phyloP scores from a whole-genome alignment of 768 basidiomycete species.

The Sporobolomyces phaffii region DNA sequence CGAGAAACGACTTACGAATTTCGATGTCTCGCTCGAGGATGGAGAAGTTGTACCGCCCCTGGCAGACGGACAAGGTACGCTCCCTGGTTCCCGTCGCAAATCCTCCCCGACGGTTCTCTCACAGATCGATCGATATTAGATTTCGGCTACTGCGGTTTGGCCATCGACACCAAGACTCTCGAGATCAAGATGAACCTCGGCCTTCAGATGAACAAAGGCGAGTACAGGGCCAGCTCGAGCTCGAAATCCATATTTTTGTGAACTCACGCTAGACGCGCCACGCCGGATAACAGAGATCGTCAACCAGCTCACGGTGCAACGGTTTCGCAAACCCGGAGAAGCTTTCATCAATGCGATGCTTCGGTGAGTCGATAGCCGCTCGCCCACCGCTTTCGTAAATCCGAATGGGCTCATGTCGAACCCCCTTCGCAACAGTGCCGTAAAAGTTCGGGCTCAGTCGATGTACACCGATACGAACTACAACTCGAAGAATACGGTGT shows the following conservation, averaged over 20 bases:
- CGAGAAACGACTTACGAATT: constrained; percentile 85
- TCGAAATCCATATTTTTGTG: too few species aligned
- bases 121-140: too few species aligned
- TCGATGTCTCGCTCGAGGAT: constrained; percentile 52
- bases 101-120: too few species aligned
- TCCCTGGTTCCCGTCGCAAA: constrained; percentile 47
- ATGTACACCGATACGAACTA: constrained; percentile 71
- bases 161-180: constrained; percentile 68
- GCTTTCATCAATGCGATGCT: constrained; percentile 68
- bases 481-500: constrained; percentile 59
- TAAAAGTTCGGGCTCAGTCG: constrained; percentile 67
- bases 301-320: constrained; percentile 66
- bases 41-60: constrained; percentile 46
- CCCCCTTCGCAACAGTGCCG: too few species aligned
- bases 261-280: neutral
- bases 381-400: too few species aligned
- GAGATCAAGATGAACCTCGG: constrained; percentile 54
- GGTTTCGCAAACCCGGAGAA: constrained; percentile 60
- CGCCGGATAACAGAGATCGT: constrained; percentile 52
- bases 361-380: too few species aligned
- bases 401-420: too few species aligned
- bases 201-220: constrained; percentile 10
- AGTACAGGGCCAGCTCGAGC: neutral
- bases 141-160: constrained; percentile 90
- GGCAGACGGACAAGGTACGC: constrained; percentile 42